Base-by-base conservation (phyloP, 1,284 basidiomycete species). In the Ceratobasidium sp. region DNA sequence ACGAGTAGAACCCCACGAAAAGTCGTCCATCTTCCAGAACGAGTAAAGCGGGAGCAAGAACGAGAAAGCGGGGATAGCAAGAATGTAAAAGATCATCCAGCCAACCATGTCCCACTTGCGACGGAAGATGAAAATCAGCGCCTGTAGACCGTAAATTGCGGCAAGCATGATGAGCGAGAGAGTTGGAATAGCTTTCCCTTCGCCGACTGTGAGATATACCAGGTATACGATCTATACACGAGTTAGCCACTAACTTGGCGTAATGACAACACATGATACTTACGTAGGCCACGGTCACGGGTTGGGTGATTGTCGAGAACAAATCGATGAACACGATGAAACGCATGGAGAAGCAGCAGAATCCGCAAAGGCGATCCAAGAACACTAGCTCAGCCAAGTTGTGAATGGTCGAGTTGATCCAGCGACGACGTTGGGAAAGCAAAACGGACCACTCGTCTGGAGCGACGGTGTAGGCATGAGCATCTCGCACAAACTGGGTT, bases 361-460 rank as follows among this genome's bases (percentile, higher is more conserved):
- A 97, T 74, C 96, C 95, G 78, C 95, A 98, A 74, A 98, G 90
- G 76, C 96, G 92, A 55, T 96, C 93, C 78, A 98, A 84, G 83
- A 94, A 94, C 74, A 98, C 84, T 45, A 99, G 85, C 80, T 98
- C 97, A 61, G 90, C 93, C 74, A 99, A 83, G 80, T 99, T 99
- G 84, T 99, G 97, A 36, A 99, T 90, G 0, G 97, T 99, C 45
- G 96, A 98, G 84, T 99, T 99, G 83, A 99, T 99, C 97, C 97
- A 99, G 78, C 96, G 92, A 84, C 96, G 92, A 83, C 96, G 90
- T 81, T 99, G 97, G 10, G 95, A 97, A n/a, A 99, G 84, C 76
- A 99, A 82, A 55, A 99, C 91, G 79, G 91, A 91, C 94, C 95
- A 98, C 77, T 94, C 91, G 77, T 94, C 93, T 0, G 95, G 95